Evolutionary conservation across 441 rosid species (phyloP), one percentile per base, ranked within the genome.

Genomic region (Hura crepitans): DNA sequence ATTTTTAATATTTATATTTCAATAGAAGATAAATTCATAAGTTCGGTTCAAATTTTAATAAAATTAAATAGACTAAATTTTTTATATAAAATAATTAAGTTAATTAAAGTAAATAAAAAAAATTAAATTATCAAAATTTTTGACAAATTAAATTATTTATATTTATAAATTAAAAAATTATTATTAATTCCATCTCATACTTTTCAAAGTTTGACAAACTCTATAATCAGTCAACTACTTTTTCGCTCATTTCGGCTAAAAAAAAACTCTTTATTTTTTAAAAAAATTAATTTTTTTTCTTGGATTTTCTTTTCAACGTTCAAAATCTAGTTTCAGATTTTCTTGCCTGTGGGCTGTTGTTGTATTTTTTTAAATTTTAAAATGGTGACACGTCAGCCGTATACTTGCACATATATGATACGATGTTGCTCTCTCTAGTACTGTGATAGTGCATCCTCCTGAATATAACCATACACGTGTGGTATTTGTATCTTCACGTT

Each of bases 171-270:
- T 33, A 2, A 2, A n/a, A 37, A 61, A 56, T 6, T 60, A 9
- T 9, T 1, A 35, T 35, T 35, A 33, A 6, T 2, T 27, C 4
- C 17, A 56, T 6, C 12, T 13, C 1, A 27, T 56, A 27, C 35
- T 17, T 43, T 64, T 25, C 37, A 64, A 46, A 64, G 37, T 45
- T 64, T 64, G 54, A 45, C 45, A 15, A 25, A 64, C 11, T 13
- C 25, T 25, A 46, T 64, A 25, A 64, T 45, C 35, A 15, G 66
- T 62, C 66, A 62, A 42, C 66, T 42, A 37, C 47, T 62, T 62
- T 62, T 20, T 6, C 25, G 30, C 31, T 35, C 37, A n/a, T 13
- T 28, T 17, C 59, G 2, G 2, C 55, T 50, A 50, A 54, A 23
- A 2, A 23, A 12, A 20, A 22, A 18, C 28, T 7, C 28, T 54